These are phyloP conservation scores for Trichopus zeylanicus DNA, from an alignment of 116 monocot species.

Conservation along the genomic window DNA sequence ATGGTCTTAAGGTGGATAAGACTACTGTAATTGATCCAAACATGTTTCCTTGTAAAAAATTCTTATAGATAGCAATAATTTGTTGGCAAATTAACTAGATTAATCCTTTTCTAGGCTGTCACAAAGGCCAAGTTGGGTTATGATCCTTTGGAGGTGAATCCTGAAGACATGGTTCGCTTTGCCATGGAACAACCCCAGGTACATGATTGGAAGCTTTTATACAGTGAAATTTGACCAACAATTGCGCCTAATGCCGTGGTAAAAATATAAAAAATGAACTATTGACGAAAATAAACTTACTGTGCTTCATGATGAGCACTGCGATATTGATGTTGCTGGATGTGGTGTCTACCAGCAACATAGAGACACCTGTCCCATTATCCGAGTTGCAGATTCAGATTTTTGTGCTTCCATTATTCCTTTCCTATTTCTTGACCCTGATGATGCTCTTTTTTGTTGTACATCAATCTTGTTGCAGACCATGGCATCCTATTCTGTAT, in stretches of 20 bases:
- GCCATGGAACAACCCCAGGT: constrained; percentile 95
- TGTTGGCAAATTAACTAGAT: too few species aligned
- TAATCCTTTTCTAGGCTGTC: constrained; percentile 78
- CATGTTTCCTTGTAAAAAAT: not conserved
- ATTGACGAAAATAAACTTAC: too few species aligned
- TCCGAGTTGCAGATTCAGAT: not conserved
- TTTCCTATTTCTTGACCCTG: not conserved
- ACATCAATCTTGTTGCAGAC: constrained; percentile 40
- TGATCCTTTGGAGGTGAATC: constrained; percentile 96
- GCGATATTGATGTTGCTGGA: too few species aligned
- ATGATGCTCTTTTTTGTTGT: constrained; percentile 5
- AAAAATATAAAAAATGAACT: too few species aligned
- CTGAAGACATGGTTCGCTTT: constrained; percentile 99
- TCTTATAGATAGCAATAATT: not conserved
- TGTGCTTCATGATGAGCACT: too few species aligned
- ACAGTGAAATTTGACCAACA: not conserved
- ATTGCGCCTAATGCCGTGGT: too few species aligned
- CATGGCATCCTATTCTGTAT: constrained; percentile 99
- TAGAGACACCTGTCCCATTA: too few species aligned
- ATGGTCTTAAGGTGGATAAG: constrained; percentile 75
- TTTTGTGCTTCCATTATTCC: not conserved
- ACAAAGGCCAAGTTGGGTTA: constrained; percentile 97
- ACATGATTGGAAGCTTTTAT: not conserved
- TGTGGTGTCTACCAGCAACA: too few species aligned
- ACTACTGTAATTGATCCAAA: not conserved